Evolutionary conservation across 2,329 filamentous ascomycete species (phyloP).

Genomic region (Pestalotiopsis sp.): DNA sequence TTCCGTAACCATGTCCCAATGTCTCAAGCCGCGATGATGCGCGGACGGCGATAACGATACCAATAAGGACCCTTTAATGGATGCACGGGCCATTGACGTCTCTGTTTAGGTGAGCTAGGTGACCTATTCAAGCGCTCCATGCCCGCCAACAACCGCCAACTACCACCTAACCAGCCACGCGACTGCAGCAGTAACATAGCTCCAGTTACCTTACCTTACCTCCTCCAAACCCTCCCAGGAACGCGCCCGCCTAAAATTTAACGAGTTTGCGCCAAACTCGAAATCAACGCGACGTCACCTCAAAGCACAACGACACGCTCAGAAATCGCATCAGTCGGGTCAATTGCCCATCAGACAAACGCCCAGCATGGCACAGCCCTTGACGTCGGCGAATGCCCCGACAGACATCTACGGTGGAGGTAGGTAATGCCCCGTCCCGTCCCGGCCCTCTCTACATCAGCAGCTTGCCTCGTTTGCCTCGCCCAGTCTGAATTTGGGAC

Average conservation of each 20-base stretch:
- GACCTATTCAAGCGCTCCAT: neutral
- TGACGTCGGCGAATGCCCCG: constrained; percentile 58
- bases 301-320: neutral
- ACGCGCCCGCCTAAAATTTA: constrained; percentile 5
- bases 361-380: constrained; percentile 52
- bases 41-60: neutral
- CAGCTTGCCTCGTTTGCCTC: constrained; percentile 9
- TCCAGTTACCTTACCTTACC: neutral
- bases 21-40: neutral
- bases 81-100: neutral
- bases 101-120: neutral
- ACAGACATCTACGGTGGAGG: constrained; percentile 67
- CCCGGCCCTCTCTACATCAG: neutral
- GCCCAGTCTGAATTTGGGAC: neutral
- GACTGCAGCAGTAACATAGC: neutral
- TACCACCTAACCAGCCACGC: constrained; percentile 1
- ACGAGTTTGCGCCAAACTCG: constrained; percentile 5
- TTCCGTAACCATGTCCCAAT: neutral
- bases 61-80: neutral
- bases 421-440: constrained; percentile 30
- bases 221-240: neutral
- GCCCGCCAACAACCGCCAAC: neutral
- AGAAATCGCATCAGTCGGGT: neutral
- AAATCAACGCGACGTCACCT: neutral
- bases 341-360: neutral